Base-by-base conservation (phyloP, 768 basidiomycete genomes). In the Asterophora lycoperdoides region DNA sequence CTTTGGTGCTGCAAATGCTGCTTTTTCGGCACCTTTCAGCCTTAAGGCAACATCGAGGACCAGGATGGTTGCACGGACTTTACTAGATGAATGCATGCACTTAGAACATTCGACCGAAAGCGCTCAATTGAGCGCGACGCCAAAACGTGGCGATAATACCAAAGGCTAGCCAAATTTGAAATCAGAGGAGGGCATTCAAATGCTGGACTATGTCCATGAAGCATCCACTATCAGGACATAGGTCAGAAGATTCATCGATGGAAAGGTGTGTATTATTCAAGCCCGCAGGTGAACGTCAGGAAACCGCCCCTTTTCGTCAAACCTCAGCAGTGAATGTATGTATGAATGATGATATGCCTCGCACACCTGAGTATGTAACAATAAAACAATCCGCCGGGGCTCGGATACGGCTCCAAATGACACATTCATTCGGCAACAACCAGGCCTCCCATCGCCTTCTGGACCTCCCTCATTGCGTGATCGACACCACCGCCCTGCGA, bases 371-470 rank as follows among this genome's bases (percentile, higher is more conserved):
- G 36, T 37, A 48, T 38, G 41, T 41, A 29, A 41, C 45, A 46
- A 19, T 40, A 5, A 28, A 33, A 28, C 8, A 41, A 32, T 29
- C 9, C 18, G 28, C 46, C 17, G 29, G 20, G 28, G 18, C 23
- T 28, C 30, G 44, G 44, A 35, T 20, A 42, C 17, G 39, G 44
- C 29, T 39, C 39, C 36, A 35, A 35, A 26, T 19, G 42, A 38
- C n/a, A 39, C 23, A 55, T 59, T 79, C 67, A 89, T 75, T 90
- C 87, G 45, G 83, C 83, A 50, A 86, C 82, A 44, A 79, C 73
- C 59, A 90, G 74, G 41, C 83, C 78, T 58, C 81, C 83, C 83
- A 89, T 84, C 18, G 81, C 82, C 70, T 83, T 79, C 67, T 88
- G 84, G 33, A 88, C 76, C 51, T 85, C 83, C 49, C 77, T 74